phyloP scores from a whole-genome alignment of 225 moss, liverwort and hornwort species.

The Thuidium tamariscinum region DNA sequence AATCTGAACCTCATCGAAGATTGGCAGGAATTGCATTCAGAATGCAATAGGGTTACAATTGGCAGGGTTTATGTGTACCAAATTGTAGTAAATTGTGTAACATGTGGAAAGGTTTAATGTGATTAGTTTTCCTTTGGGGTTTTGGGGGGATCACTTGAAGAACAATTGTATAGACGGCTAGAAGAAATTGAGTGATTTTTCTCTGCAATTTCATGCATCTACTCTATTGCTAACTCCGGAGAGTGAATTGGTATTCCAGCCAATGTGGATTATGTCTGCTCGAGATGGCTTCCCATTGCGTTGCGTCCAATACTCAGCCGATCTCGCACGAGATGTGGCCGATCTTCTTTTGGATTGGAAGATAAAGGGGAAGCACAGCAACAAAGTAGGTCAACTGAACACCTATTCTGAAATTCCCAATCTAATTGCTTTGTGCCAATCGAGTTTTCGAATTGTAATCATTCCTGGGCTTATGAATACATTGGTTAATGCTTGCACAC shows the following conservation, averaged over 20 bases:
- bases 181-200: neutral
- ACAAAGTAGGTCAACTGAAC: constrained; percentile 1
- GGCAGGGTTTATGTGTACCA: neutral
- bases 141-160: neutral
- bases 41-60: neutral
- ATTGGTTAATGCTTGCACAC: neutral
- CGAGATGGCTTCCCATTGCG: constrained; percentile 43
- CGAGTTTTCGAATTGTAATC: neutral
- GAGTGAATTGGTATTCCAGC: constrained; percentile 3
- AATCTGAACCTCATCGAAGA: neutral
- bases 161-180: neutral
- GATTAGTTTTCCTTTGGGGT: neutral
- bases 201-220: neutral
- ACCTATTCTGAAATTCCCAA: neutral
- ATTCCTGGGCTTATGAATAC: neutral
- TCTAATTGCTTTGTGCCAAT: neutral
- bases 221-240: neutral
- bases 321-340: constrained; percentile 41
- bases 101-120: neutral
- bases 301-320: constrained; percentile 51
- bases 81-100: neutral
- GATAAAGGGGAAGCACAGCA: neutral
- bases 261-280: constrained; percentile 52
- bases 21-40: neutral
- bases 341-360: constrained; percentile 34